phyloP scores from a whole-genome alignment of 306 rosid genomes.

The Bauhinia variegata region DNA sequence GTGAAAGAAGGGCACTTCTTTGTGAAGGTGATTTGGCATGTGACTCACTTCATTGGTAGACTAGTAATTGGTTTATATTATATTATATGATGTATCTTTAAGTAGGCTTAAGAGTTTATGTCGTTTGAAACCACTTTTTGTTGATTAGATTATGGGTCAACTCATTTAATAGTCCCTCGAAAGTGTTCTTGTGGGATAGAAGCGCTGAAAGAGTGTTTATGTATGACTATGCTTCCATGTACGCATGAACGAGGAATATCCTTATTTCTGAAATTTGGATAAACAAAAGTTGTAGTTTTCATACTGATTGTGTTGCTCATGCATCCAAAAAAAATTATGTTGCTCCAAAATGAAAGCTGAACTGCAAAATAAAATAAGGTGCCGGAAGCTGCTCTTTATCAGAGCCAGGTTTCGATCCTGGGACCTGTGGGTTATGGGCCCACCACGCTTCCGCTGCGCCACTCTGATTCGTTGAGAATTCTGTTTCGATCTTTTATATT shows the following conservation, averaged over 20 bases:
- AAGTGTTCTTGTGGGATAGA: too few species aligned
- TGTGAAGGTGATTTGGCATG: conserved; percentile 40
- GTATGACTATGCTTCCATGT: too few species aligned
- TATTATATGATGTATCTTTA: conserved; percentile 34
- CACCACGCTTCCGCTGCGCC: conserved; percentile 66
- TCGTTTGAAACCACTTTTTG: conserved; percentile 1
- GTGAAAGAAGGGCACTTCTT: conserved; percentile 24
- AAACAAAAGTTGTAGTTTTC: too few species aligned
- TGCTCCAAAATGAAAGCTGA: too few species aligned
- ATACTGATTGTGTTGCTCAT: too few species aligned
- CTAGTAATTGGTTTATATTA: conserved; percentile 30
- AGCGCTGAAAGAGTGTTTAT: too few species aligned
- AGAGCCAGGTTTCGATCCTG: conserved; percentile 65
- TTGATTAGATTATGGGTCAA: conserved; percentile 18
- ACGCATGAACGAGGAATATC: too few species aligned
- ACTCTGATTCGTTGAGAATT: conserved; percentile 40
- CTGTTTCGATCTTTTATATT: neutral
- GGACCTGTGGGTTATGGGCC: conserved; percentile 74
- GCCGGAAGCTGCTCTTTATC: conserved; percentile 33
- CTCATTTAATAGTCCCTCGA: neutral
- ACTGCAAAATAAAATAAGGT: neutral
- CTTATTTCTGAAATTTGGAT: too few species aligned
- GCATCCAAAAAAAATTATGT: too few species aligned
- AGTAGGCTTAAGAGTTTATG: conserved; percentile 18
- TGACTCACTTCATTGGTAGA: conserved; percentile 24